phyloP scores from a whole-genome alignment of 2,329 filamentous ascomycete genomes.

The Parastagonospora nodorum region DNA sequence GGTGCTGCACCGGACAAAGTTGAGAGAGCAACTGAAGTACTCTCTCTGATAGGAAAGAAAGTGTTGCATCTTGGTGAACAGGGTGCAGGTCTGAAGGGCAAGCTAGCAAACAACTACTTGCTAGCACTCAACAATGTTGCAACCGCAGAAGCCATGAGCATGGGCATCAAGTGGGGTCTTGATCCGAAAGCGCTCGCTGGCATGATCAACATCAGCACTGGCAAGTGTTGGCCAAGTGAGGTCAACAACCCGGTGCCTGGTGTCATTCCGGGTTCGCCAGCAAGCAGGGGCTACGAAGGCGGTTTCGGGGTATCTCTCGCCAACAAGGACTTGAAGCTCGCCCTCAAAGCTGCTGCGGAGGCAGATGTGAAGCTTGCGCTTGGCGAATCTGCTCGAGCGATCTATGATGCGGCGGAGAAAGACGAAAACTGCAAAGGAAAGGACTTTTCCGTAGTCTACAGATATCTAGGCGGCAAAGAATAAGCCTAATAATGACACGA shows the following conservation, averaged over 20 bases:
- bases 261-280: constrained; percentile 76
- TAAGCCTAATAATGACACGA: constrained; percentile 17
- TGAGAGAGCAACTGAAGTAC: constrained; percentile 67
- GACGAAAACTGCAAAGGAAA: constrained; percentile 53
- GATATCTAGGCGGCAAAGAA: constrained; percentile 55
- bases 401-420: constrained; percentile 53
- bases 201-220: constrained; percentile 91
- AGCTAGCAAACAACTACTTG: constrained; percentile 97
- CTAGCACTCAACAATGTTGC: constrained; percentile 90
- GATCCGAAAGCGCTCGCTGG: constrained; percentile 72
- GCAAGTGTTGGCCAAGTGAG: constrained; percentile 95
- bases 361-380: constrained; percentile 51
- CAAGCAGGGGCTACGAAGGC: constrained; percentile 69
- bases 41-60: constrained; percentile 83
- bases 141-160: constrained; percentile 69
- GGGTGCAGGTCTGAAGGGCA: constrained; percentile 84
- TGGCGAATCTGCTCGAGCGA: constrained; percentile 51
- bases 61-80: constrained; percentile 85
- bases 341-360: constrained; percentile 53
- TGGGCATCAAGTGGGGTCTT: constrained; percentile 67
- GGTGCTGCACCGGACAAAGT: constrained; percentile 69
- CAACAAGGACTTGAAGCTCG: constrained; percentile 56
- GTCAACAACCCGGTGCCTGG: constrained; percentile 93
- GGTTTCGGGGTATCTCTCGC: constrained; percentile 58
- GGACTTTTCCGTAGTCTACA: constrained; percentile 58